Evolutionary conservation across 805 yeast species (phyloP).

Genomic region (Zygosaccharomyces gambellarensis): DNA sequence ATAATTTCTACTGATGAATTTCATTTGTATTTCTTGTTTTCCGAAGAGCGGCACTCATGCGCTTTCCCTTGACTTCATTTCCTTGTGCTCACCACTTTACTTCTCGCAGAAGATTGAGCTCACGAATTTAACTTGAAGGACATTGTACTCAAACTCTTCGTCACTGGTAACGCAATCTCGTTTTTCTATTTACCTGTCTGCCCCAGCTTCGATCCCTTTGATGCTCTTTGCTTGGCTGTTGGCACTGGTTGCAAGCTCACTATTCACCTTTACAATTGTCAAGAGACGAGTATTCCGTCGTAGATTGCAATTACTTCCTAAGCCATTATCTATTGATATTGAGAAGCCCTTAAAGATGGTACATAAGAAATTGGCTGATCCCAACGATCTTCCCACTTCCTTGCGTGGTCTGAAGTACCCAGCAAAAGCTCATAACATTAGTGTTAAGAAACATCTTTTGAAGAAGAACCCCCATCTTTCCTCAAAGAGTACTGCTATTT

Average conservation of each 20-base stretch:
- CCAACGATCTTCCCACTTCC: constrained; percentile 21
- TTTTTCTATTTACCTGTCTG: not conserved
- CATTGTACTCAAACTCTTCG: too few relatives aligned
- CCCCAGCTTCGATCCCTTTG: not conserved
- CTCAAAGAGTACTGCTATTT: constrained; percentile 40
- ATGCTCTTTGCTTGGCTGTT: not conserved
- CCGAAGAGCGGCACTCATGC: not conserved
- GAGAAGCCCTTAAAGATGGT: constrained; percentile 2
- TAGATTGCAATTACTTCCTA: not conserved
- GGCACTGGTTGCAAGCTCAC: constrained; percentile 5
- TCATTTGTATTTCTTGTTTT: not conserved
- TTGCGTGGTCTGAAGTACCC: constrained; percentile 56
- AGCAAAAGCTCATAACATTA: constrained; percentile 69
- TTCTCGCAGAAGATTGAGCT: not conserved
- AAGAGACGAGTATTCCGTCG: constrained; percentile 3
- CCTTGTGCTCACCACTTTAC: not conserved
- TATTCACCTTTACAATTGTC: constrained; percentile 3
- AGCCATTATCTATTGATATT: not conserved
- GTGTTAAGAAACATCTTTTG: constrained; percentile 42
- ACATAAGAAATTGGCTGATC: constrained; percentile 13
- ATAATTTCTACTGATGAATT: not conserved
- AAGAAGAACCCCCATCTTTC: constrained; percentile 21
- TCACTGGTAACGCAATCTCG: not conserved
- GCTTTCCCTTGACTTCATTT: not conserved
- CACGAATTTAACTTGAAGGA: not conserved